Evolutionary conservation across 2,329 filamentous ascomycete species (phyloP).

Genomic region (Trematosphaeria pertusa): DNA sequence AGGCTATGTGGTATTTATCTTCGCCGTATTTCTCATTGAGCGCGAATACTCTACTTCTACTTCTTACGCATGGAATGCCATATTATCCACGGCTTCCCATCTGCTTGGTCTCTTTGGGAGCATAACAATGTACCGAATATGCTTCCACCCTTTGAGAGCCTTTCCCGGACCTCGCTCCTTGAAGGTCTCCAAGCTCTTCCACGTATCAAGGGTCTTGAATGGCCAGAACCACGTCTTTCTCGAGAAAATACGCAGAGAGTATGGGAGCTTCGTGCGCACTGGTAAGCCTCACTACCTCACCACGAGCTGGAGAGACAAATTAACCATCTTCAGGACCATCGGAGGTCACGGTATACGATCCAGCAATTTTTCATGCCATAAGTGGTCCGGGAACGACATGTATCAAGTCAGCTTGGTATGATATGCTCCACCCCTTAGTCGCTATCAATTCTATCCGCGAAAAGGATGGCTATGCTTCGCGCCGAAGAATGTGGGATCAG

Average conservation of each 20-base stretch:
- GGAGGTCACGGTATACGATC: not conserved
- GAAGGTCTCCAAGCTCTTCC: constrained; percentile 1
- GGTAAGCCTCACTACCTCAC: not conserved
- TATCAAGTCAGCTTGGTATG: not conserved
- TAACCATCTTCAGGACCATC: not conserved
- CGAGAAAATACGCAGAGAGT: not conserved
- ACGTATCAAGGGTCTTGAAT: not conserved
- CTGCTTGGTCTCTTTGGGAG: not conserved
- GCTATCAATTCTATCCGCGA: not conserved
- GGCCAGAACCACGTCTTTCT: not conserved
- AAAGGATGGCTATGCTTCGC: not conserved
- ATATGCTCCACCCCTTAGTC: not conserved
- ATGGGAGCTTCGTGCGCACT: constrained; percentile 3
- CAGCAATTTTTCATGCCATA: not conserved
- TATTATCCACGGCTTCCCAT: too few species aligned
- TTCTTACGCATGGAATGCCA: too few species aligned
- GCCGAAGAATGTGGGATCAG: not conserved
- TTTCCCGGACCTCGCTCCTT: constrained; percentile 18
- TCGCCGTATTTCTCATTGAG: too few species aligned
- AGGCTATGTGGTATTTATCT: too few species aligned
- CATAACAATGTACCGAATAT: constrained; percentile 16
- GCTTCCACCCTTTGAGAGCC: constrained; percentile 12
- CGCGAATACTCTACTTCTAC: too few species aligned
- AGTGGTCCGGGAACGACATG: not conserved
- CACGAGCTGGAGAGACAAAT: not conserved